Evolutionary conservation across 1,284 basidiomycete species (phyloP), one percentile per base, ranked within the genome.

Genomic region (Marasmius tenuissimus): DNA sequence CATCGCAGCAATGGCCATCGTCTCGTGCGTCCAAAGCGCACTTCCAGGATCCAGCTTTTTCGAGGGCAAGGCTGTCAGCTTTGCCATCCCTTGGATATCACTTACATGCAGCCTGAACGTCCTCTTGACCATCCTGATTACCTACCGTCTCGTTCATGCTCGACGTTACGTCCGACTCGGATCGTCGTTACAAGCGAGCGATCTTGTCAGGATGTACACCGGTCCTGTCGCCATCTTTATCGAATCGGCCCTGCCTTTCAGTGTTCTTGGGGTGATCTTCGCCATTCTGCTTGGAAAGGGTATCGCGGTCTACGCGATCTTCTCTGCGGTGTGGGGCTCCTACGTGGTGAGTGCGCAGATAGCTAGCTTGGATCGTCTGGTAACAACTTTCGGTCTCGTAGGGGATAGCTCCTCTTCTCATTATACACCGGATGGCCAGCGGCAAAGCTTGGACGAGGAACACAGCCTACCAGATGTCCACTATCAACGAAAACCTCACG

Each of bases 61-160:
- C 57, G 45, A 22, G 12, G 62, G 58, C 11, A 61, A 40, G n/a
- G 56, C 68, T 3, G 63, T 68, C 7, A 65, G 66, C 27, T 70
- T 69, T 48, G 66, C 60, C 7, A 49, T 68, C 6, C 71, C 71
- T 1, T 73, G 71, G 66, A 62, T 68, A 22, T 38, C 68, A 1
- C 61, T 73, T 12, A 63, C 72, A 7, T 63, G 68, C 18, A 57
- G 64, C 1, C 58, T 72, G 58, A 73, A 72, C 47, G 61, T 70
- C n/a, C 52, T 69, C 20, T 60, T 68, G 16, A 71, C 71, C 0
- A 39, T 56, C 10, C 55, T 70, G 47, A 69, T 73, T 20, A 49
- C 56, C 34, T 11, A 54, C 1, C 68, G 68, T 1, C 63, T 72
- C 8, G 38, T 70, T 47, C 10, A 56, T 68, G 53, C 58, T 64